phyloP scores from a whole-genome alignment of 805 yeast genomes.

The Saccharomycopsis malanga region DNA sequence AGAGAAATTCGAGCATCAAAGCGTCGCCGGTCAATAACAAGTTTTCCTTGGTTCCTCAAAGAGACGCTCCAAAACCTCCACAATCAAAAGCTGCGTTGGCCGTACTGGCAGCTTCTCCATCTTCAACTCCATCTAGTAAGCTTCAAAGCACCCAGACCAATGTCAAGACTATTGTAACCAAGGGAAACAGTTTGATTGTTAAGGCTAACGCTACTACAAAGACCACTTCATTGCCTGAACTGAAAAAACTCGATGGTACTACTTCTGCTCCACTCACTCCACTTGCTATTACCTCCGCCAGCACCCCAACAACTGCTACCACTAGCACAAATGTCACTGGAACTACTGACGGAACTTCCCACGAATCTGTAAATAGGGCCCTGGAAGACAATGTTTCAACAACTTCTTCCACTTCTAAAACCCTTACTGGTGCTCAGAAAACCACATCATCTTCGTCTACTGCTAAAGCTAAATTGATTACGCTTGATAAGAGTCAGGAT shows the following conservation, averaged over 20 bases:
- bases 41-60: constrained; percentile 16
- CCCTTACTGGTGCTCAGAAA: no score
- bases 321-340: constrained; percentile 6
- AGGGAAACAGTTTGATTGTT: constrained; percentile 1
- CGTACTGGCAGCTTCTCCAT: neutral
- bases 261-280: neutral
- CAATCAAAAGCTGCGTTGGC: neutral
- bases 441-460: neutral
- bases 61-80: constrained; percentile 26
- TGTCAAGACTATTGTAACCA: constrained; percentile 7
- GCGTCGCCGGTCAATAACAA: neutral
- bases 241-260: no score
- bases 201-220: constrained; percentile 11
- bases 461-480: constrained; percentile 1
- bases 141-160: neutral
- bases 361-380: neutral
- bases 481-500: no score
- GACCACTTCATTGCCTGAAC: no score
- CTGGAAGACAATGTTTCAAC: neutral
- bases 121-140: neutral
- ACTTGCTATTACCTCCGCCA: constrained; percentile 1
- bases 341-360: neutral
- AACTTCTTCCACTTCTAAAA: neutral
- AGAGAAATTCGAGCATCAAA: neutral
- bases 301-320: constrained; percentile 5